Evolutionary conservation across 2,329 filamentous ascomycete genomes (phyloP).

Genomic region (Lojkania enalia): DNA sequence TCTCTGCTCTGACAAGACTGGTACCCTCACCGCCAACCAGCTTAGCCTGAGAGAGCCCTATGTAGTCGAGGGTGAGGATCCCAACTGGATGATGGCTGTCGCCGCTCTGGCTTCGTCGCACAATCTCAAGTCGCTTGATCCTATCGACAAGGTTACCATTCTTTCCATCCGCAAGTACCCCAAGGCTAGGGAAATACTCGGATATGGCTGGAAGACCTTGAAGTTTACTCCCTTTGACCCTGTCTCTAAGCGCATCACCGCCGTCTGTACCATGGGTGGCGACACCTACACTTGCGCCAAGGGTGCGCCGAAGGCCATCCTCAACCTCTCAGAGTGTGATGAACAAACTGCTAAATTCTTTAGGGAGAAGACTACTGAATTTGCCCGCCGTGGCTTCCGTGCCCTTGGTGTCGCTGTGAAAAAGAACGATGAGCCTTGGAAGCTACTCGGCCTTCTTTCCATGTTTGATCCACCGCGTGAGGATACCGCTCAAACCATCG

Average conservation of each 20-base stretch:
- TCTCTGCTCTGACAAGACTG: slow-evolving; percentile 92
- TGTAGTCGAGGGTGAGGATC: slow-evolving; percentile 74
- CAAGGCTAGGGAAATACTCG: slow-evolving; percentile 75
- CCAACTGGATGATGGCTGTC: slow-evolving; percentile 85
- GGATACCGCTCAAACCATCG: slow-evolving; percentile 76
- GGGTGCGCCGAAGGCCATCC: slow-evolving; percentile 75
- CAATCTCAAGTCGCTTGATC: slow-evolving; percentile 77
- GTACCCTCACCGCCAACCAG: slow-evolving; percentile 75
- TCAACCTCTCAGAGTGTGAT: slow-evolving; percentile 69
- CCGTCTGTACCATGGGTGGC: slow-evolving; percentile 68
- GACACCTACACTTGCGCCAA: slow-evolving; percentile 75
- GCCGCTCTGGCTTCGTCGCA: slow-evolving; percentile 76
- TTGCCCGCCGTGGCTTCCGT: slow-evolving; percentile 78
- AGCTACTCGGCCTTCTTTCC: slow-evolving; percentile 74
- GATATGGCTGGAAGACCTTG: slow-evolving; percentile 74
- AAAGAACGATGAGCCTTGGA: slow-evolving; percentile 75
- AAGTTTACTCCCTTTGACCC: slow-evolving; percentile 80
- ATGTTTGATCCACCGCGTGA: slow-evolving; percentile 82
- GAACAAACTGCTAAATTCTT: slow-evolving; percentile 67
- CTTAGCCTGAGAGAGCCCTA: slow-evolving; percentile 76
- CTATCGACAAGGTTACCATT: slow-evolving; percentile 79
- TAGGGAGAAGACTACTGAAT: slow-evolving; percentile 73
- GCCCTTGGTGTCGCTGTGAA: slow-evolving; percentile 78
- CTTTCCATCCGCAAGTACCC: slow-evolving; percentile 76
- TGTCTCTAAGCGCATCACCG: slow-evolving; percentile 78